Conservation (phyloP, 1,139 yeast genomes). For the Yamadazyma siamensis region DNA sequence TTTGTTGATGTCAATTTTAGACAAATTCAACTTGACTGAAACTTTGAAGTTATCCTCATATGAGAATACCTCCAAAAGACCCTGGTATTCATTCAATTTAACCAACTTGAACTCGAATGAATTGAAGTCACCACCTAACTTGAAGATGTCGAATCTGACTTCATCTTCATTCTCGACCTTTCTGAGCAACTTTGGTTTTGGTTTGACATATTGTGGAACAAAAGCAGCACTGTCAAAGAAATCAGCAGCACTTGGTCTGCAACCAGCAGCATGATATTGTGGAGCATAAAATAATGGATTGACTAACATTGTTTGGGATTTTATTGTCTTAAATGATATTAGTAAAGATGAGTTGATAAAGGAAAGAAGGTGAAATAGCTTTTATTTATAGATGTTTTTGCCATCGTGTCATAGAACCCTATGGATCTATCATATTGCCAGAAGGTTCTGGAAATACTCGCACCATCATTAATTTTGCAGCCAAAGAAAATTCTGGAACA, state of each 20-base stretch:
- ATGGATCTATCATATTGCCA: background rate
- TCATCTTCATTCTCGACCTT: constrained; percentile 36
- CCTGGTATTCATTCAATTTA: constrained; percentile 16
- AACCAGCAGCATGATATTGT: constrained; percentile 4
- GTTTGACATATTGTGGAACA: constrained; percentile 6
- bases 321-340: background rate
- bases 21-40: constrained; percentile 29
- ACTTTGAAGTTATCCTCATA: constrained; percentile 31
- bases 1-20: constrained; percentile 29
- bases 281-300: constrained; percentile 16
- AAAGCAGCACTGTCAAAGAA: constrained; percentile 8
- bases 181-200: constrained; percentile 32
- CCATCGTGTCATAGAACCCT: no score
- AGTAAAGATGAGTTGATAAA: background rate
- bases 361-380: background rate
- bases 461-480: no score
- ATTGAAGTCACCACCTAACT: constrained; percentile 33
- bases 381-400: constrained; percentile 4
- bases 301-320: constrained; percentile 15
- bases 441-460: constrained; percentile 3
- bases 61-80: constrained; percentile 31
- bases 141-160: constrained; percentile 38
- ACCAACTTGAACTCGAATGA: constrained; percentile 38
- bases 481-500: constrained; percentile 2
- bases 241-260: constrained; percentile 6